These are phyloP conservation scores for Malania oleifera DNA, from an alignment of 164 flowering plant species.

Conservation along the genomic window DNA sequence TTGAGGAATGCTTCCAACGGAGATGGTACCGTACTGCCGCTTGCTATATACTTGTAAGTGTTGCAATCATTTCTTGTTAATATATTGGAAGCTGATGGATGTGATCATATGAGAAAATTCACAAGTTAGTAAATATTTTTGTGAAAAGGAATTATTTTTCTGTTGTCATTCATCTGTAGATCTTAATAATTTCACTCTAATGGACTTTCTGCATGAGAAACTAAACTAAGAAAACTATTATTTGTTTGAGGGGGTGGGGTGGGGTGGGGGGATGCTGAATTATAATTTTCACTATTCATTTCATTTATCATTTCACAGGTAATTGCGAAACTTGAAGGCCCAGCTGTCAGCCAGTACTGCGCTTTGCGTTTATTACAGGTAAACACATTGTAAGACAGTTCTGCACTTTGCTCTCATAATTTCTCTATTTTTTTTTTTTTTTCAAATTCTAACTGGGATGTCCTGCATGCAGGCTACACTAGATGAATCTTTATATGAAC, in stretches of 20 bases:
- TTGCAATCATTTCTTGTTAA: neutral
- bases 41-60: constrained; percentile 92
- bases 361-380: constrained; percentile 94
- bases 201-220: too few relatives aligned
- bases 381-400: constrained; percentile 7
- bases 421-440: neutral
- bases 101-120: neutral
- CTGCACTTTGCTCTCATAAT: neutral
- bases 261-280: constrained; percentile 4
- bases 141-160: too few relatives aligned
- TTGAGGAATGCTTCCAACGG: constrained; percentile 94
- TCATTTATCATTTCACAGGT: constrained; percentile 45
- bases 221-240: too few relatives aligned
- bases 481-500: constrained; percentile 94
- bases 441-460: constrained; percentile 4
- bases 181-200: too few relatives aligned
- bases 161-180: too few relatives aligned
- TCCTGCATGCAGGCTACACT: constrained; percentile 73
- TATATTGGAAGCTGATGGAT: neutral
- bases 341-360: constrained; percentile 96
- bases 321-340: constrained; percentile 97
- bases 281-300: neutral
- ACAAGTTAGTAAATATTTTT: too few relatives aligned
- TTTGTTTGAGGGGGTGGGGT: too few relatives aligned
- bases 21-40: constrained; percentile 99